Evolutionary conservation across 2,329 filamentous ascomycete genomes (phyloP).

Genomic region (Drechslerella coelobrocha): DNA sequence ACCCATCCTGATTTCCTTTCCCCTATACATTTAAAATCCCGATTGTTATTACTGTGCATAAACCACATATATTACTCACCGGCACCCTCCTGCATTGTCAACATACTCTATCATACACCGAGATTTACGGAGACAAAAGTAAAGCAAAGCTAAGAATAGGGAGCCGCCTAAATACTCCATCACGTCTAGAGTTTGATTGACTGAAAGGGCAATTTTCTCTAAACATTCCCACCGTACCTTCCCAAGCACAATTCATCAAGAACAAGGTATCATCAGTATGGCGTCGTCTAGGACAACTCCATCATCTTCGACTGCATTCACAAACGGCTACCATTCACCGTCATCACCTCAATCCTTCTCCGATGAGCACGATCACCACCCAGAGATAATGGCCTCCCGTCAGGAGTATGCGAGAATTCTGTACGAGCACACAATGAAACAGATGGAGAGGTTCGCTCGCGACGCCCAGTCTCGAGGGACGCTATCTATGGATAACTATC

Average conservation of each 20-base stretch:
- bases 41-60: neutral
- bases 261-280: conserved; percentile 23
- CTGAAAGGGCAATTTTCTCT: no score
- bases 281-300: conserved; percentile 36
- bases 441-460: conserved; percentile 46
- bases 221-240: no score
- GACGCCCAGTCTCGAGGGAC: conserved; percentile 39
- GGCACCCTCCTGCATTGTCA: neutral
- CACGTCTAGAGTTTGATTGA: no score
- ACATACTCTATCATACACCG: neutral
- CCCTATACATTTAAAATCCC: neutral
- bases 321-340: conserved; percentile 44
- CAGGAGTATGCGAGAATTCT: conserved; percentile 46
- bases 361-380: conserved; percentile 19
- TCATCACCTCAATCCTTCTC: conserved; percentile 26
- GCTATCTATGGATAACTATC: conserved; percentile 35
- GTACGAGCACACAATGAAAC: conserved; percentile 50
- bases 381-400: conserved; percentile 18
- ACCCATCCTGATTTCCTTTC: conserved; percentile 6
- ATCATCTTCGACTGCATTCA: conserved; percentile 35
- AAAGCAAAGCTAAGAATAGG: no score
- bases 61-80: neutral
- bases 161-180: no score
- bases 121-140: no score
- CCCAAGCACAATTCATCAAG: conserved; percentile 1